Evolutionary conservation across 2,329 filamentous ascomycete species (phyloP).

Genomic region (Grosmannia serpens): DNA sequence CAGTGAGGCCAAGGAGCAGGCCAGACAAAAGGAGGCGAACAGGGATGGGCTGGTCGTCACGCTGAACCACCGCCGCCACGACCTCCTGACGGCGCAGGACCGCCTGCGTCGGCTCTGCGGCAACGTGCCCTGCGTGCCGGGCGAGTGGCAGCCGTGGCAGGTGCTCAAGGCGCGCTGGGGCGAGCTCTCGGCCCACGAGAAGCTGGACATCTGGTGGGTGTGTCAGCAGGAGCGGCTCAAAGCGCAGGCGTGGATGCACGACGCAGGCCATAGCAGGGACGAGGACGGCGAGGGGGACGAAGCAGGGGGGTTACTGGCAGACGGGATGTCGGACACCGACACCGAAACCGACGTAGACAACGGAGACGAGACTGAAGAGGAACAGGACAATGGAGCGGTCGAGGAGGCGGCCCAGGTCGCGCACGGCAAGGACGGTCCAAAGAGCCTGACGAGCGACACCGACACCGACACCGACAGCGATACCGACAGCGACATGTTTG

Average conservation of each 20-base stretch:
- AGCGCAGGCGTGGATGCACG: constrained; percentile 9
- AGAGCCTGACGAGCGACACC: constrained; percentile 13
- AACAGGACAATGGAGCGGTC: background rate
- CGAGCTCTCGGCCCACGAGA: constrained; percentile 24
- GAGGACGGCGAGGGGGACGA: constrained; percentile 19
- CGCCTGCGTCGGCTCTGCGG: constrained; percentile 16
- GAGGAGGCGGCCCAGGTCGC: background rate
- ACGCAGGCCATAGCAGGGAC: too few species aligned
- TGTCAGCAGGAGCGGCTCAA: constrained; percentile 16
- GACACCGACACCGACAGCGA: constrained; percentile 6
- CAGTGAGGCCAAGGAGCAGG: background rate
- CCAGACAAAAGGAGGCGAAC: background rate
- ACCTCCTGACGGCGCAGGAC: constrained; percentile 20
- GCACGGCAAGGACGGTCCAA: background rate
- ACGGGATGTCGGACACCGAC: background rate
- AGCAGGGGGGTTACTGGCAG: background rate
- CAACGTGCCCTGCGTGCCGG: constrained; percentile 19
- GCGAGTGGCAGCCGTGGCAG: constrained; percentile 33
- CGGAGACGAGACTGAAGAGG: background rate
- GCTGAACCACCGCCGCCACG: constrained; percentile 26
- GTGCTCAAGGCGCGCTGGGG: constrained; percentile 32
- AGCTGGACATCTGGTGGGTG: constrained; percentile 23
- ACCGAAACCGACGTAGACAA: background rate
- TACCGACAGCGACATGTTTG: background rate
- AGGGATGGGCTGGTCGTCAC: constrained; percentile 21